Evolutionary conservation across 805 yeast genomes (phyloP).

Genomic region (Jamesozyma piceae): DNA sequence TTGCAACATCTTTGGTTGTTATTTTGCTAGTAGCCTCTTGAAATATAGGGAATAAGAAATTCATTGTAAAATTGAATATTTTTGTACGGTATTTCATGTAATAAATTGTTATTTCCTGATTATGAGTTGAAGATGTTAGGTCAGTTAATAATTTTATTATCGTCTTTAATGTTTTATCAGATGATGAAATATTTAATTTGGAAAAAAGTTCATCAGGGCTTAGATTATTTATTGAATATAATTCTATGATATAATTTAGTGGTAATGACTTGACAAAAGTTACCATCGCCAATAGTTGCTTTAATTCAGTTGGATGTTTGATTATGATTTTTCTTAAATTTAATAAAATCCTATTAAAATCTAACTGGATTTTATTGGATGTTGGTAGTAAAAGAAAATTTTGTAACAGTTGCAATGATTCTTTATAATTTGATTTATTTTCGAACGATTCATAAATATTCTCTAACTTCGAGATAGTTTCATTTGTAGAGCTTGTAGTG

Average conservation of each 20-base stretch:
- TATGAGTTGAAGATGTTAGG: conserved; percentile 9
- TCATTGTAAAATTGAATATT: conserved; percentile 22
- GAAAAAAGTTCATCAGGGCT: conserved; percentile 12
- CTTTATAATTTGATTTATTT: conserved; percentile 3
- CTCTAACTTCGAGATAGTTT: background rate
- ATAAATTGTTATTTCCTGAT: conserved; percentile 14
- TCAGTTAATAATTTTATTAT: conserved; percentile 10
- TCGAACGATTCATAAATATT: conserved; percentile 1
- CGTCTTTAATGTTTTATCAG: background rate
- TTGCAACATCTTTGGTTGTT: background rate
- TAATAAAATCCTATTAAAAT: conserved; percentile 12
- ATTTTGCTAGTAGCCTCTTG: background rate
- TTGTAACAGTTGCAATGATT: conserved; percentile 15
- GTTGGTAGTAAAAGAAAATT: conserved; percentile 8
- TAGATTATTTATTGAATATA: conserved; percentile 25
- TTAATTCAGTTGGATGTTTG: conserved; percentile 23
- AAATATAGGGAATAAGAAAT: conserved; percentile 6
- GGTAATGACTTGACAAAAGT: conserved; percentile 26
- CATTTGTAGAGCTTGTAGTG: background rate
- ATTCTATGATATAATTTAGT: conserved; percentile 21
- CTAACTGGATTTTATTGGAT: background rate
- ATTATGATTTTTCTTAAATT: conserved; percentile 18
- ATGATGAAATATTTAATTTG: conserved; percentile 11
- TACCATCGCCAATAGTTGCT: conserved; percentile 21
- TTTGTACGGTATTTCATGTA: conserved; percentile 24